phyloP scores from a whole-genome alignment of 331 rosid species.

The Cydonia oblonga region DNA sequence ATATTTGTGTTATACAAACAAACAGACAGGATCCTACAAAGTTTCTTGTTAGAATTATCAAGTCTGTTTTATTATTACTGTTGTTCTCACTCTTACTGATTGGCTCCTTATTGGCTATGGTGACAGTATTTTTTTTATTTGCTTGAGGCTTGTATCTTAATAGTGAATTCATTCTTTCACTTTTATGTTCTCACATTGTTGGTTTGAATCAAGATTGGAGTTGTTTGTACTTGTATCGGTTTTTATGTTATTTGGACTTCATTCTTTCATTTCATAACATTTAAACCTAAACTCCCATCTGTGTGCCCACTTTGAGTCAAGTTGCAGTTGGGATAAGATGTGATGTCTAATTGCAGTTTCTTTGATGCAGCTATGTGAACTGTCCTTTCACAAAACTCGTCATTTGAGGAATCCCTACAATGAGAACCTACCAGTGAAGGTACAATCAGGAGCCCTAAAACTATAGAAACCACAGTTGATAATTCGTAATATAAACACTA shows the following conservation, averaged over 20 bases:
- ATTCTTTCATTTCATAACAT: neutral
- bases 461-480: neutral
- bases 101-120: neutral
- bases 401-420: slow-evolving; percentile 95
- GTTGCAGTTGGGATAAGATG: neutral
- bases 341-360: slow-evolving; percentile 21
- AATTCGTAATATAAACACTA: too few relatives aligned
- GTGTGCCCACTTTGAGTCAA: neutral
- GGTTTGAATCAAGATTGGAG: neutral
- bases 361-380: slow-evolving; percentile 82
- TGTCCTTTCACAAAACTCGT: slow-evolving; percentile 96
- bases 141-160: neutral
- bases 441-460: slow-evolving; percentile 22
- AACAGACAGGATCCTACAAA: neutral
- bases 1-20: neutral
- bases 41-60: neutral
- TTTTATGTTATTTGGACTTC: neutral
- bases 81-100: neutral
- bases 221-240: neutral
- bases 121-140: neutral
- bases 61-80: neutral
- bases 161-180: neutral
- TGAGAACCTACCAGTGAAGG: slow-evolving; percentile 99
- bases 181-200: neutral
- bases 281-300: neutral